Conservation (phyloP, 1,284 basidiomycete species). For the Porodaedalea pini region DNA sequence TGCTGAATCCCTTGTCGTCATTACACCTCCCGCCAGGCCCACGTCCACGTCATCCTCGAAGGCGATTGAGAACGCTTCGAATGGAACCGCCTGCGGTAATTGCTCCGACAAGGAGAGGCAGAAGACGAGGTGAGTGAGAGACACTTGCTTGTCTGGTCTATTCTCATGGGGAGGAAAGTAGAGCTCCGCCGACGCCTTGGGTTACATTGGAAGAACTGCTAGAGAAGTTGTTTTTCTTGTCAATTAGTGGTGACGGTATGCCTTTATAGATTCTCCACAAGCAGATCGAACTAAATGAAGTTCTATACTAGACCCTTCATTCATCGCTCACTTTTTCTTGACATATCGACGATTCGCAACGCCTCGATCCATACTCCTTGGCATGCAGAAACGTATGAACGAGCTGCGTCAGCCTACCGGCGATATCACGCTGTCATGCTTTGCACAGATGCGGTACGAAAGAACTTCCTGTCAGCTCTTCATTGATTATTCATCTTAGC, state of each 20-base stretch:
- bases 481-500: background rate
- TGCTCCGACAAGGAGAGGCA: background rate
- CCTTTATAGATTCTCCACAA: background rate
- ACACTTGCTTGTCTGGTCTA: background rate
- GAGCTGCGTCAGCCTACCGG: slow-evolving; percentile 58
- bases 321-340: slow-evolving; percentile 72
- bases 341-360: slow-evolving; percentile 77
- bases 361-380: slow-evolving; percentile 69
- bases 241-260: slow-evolving; percentile 75
- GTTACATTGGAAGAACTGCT: slow-evolving; percentile 70
- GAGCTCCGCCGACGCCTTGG: slow-evolving; percentile 56
- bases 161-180: background rate
- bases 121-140: slow-evolving; percentile 25
- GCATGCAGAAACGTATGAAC: slow-evolving; percentile 81
- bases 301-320: slow-evolving; percentile 55
- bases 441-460: slow-evolving; percentile 74
- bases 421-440: slow-evolving; percentile 78
- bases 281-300: slow-evolving; percentile 17
- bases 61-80: background rate
- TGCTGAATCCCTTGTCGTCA: slow-evolving; percentile 1
- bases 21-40: background rate
- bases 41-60: background rate
- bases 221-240: slow-evolving; percentile 71
- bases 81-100: background rate
- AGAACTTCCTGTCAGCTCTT: background rate